phyloP scores from a whole-genome alignment of 805 yeast species.

The Hanseniaspora hatyaiensis region DNA sequence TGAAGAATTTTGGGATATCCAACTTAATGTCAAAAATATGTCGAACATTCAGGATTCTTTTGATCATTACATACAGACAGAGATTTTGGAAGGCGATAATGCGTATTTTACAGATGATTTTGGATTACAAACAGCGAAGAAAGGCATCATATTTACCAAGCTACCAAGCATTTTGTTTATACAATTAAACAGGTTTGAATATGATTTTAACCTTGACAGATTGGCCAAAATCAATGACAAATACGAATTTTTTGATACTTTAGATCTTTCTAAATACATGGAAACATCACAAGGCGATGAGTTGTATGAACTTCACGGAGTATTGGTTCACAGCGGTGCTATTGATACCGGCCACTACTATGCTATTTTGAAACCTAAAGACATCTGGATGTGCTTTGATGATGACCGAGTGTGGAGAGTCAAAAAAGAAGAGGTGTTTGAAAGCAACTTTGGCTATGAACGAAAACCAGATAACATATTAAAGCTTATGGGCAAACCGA shows the following conservation, averaged over 20 bases:
- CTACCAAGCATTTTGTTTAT: slow-evolving; percentile 90
- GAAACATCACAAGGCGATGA: slow-evolving; percentile 49
- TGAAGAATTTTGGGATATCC: slow-evolving; percentile 98
- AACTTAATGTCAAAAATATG: slow-evolving; percentile 80
- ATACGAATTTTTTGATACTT: slow-evolving; percentile 73
- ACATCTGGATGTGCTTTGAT: slow-evolving; percentile 82
- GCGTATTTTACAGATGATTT: slow-evolving; percentile 82
- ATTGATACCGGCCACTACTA: slow-evolving; percentile 94
- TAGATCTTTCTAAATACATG: slow-evolving; percentile 69
- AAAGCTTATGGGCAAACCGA: slow-evolving; percentile 42
- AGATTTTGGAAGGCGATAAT: slow-evolving; percentile 85
- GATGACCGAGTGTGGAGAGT: slow-evolving; percentile 90
- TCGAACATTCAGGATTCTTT: slow-evolving; percentile 63
- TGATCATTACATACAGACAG: slow-evolving; percentile 76
- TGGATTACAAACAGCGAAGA: slow-evolving; percentile 91
- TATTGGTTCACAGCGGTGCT: slow-evolving; percentile 90
- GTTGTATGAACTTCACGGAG: slow-evolving; percentile 82
- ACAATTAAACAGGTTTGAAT: slow-evolving; percentile 88
- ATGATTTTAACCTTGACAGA: slow-evolving; percentile 78
- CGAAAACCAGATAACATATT: slow-evolving; percentile 40
- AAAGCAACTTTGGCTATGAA: slow-evolving; percentile 83
- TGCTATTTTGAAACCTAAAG: slow-evolving; percentile 78
- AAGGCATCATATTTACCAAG: slow-evolving; percentile 83
- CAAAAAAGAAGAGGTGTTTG: slow-evolving; percentile 72
- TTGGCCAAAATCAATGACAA: slow-evolving; percentile 85